Evolutionary conservation across 1,139 yeast genomes (phyloP), one percentile per base, ranked within the genome.

Genomic region (Magnusiomyces starmeri): DNA sequence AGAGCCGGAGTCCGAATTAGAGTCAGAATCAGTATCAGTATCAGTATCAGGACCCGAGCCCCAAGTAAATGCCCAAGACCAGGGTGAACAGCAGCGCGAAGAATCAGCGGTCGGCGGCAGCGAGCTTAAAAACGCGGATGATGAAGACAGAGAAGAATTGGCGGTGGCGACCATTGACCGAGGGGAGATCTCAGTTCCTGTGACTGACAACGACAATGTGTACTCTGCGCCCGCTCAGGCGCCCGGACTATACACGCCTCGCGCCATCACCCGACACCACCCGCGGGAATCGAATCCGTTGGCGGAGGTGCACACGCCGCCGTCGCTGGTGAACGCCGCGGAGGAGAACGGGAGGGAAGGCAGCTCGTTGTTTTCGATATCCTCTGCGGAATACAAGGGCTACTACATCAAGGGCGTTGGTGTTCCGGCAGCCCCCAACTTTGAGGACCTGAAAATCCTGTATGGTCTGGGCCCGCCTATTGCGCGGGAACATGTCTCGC

Each of bases 401-500:
- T 46, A 46, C n/a, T 46, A 46, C 20, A 26, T 46, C 7, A 21
- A 26, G 14, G 48, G 48, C 12, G 25, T 25, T 18, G 48, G 48
- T 37, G 39, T 43, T 43, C 48, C 48, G 8, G 16, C 40, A 6
- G 22, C 48, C 10, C 48, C 48, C 4, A 21, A 29, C 18, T 37
- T 46, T 37, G 48, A 46, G 7, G 48, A 46, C 24, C 48, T 46
- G 6, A 29, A 12, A 3, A 22, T 46, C 21, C 43, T 46, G 14
- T 46, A 46, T 35, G 48, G 48, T 35, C 43, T 46, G 3, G 48
- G 48, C 7, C 35, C 43, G 9, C 48, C 48, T 12, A 46, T 46
- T 35, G 35, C 42, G 6, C 42, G 48, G 3, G 43, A 46, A 25
- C 16, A 26, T 3, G 22, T 46, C 14, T 46, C 48, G 3, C 48